Evolutionary conservation across 257 asterid species (phyloP), one percentile per base, ranked within the genome.

Genomic region (Solanum tacnaense): DNA sequence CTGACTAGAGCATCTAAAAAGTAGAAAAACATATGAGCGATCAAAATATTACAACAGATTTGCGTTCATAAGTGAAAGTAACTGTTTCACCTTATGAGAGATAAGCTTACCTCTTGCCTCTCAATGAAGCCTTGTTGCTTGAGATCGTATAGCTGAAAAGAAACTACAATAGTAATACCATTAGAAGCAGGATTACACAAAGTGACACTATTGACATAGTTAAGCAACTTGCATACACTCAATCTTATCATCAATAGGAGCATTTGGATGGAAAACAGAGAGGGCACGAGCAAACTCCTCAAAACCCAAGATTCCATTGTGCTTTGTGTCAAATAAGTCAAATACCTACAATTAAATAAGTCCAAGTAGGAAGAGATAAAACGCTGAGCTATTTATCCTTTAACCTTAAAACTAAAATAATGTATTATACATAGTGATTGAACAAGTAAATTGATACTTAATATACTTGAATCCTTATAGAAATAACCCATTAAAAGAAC

Each of bases 121-220:
- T 95, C 98, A 76, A 96, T 96, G 91, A 92, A 95, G 81, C 98
- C 98, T 93, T 95, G 98, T 90, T 93, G 98, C 94, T 93, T 96
- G 91, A 95, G 98, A 93, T 96, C 98, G 84, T 94, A 96, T 88
- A 96, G 92, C 81, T 92, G 96, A 91, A 96, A 95, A 38, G 96
- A 95, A 95, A 96, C 98, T 96, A 92, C 83, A 92, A 88, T 39
- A 89, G 85, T 1, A 79, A 79, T 44, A 79, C 67, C 85, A 79
- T 79, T 79, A 79, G 38, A 46, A 79, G 67, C 84, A 79, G 65
- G 65, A 79, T 44, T 25, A 79, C 60, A 79, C 9, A 10, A 79
- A 41, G 32, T 15, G 65, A 79, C 21, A 79, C 65, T 44, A 79
- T 79, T 41, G 35, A 39, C 60, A 79, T 58, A 27, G 25, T 4